Conservation (phyloP, 148 eudicot genomes). For the Rhododendron simsii region DNA sequence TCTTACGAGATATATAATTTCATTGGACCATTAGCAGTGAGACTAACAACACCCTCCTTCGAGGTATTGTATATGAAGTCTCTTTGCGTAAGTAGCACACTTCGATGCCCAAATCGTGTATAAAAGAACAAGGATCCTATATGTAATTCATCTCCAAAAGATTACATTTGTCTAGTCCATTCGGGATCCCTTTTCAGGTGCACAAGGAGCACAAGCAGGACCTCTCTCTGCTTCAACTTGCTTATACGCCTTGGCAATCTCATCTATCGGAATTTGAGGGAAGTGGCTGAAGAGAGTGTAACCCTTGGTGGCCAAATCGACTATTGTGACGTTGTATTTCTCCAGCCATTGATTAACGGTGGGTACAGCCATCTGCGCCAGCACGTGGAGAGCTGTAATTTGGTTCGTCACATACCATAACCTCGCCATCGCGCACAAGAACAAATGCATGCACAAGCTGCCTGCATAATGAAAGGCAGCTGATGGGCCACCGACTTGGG, state of each 20-base stretch:
- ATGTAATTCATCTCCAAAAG: neutral
- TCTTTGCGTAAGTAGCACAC: no score
- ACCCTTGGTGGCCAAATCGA: constrained; percentile 34
- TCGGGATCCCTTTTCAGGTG: constrained; percentile 7
- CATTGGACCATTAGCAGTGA: no score
- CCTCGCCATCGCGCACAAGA: constrained; percentile 23
- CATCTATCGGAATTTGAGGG: constrained; percentile 52
- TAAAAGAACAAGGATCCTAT: neutral
- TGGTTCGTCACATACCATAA: constrained; percentile 39
- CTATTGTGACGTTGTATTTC: constrained; percentile 39
- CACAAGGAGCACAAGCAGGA: neutral
- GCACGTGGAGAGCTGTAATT: constrained; percentile 28
- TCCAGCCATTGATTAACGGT: constrained; percentile 38
- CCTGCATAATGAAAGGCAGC: constrained; percentile 39
- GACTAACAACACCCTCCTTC: no score
- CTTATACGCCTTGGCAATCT: constrained; percentile 52
- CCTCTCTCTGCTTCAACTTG: constrained; percentile 31
- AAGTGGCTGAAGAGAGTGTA: constrained; percentile 28
- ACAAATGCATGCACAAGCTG: constrained; percentile 19
- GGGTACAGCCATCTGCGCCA: constrained; percentile 45
- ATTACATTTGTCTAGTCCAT: neutral
- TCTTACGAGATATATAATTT: no score
- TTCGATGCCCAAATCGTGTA: no score
- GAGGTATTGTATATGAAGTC: no score
- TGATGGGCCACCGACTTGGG: constrained; percentile 35